These are phyloP conservation scores for Apiospora phragmitis DNA, from an alignment of 2,329 filamentous ascomycete species.

Conservation along the genomic window DNA sequence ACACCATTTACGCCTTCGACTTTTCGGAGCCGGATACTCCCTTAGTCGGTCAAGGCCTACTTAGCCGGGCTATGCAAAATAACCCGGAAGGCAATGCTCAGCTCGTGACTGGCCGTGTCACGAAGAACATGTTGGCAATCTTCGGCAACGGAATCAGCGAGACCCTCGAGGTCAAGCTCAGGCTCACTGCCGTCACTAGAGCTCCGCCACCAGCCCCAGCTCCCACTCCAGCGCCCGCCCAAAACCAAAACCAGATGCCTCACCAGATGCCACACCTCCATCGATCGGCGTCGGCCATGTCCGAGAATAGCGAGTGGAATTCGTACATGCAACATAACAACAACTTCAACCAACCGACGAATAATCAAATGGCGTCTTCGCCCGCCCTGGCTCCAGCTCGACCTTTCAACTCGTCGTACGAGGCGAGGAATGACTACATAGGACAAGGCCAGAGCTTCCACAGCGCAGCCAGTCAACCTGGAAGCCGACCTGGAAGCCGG, in stretches of 20 bases:
- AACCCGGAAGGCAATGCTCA: constrained; percentile 35
- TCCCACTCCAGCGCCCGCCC: constrained; percentile 20
- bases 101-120: constrained; percentile 86
- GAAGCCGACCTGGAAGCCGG: constrained; percentile 14
- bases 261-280: constrained; percentile 19
- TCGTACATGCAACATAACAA: constrained; percentile 32
- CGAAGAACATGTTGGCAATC: constrained; percentile 79
- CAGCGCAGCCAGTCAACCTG: constrained; percentile 18
- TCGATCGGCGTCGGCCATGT: constrained; percentile 43
- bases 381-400: constrained; percentile 33
- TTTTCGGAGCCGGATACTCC: constrained; percentile 94
- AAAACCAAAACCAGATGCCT: constrained; percentile 12
- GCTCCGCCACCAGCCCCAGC: constrained; percentile 32
- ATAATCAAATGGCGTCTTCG: constrained; percentile 24
- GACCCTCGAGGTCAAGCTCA: constrained; percentile 90
- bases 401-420: constrained; percentile 26
- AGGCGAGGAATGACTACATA: constrained; percentile 21
- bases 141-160: constrained; percentile 83
- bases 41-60: constrained; percentile 91
- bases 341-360: neutral
- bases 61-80: constrained; percentile 56
- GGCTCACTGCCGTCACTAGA: constrained; percentile 75
- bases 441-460: constrained; percentile 19
- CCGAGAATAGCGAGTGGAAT: constrained; percentile 75
- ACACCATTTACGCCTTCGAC: constrained; percentile 95